Evolutionary conservation across 257 asterid species (phyloP), one percentile per base, ranked within the genome.

Genomic region (Solanum tacnaense): DNA sequence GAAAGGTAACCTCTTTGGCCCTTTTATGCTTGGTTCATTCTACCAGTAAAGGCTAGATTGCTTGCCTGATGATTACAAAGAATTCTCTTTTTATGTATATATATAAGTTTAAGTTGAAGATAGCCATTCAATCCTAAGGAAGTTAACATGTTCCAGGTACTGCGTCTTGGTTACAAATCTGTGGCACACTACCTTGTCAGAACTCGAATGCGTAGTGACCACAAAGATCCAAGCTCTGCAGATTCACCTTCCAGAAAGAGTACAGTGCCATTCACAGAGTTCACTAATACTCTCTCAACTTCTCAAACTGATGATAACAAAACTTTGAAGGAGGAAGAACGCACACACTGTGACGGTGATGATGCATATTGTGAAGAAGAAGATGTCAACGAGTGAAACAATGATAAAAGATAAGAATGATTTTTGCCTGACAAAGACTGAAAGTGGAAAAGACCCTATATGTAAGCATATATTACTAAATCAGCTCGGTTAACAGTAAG

Each of bases 141-240:
- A 79, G 83, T 31, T 9, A n/a, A 39, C 44, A 15, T 78, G 41
- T 35, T 75, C 68, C 91, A 95, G 98, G 98, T 91, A 44, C 20
- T 8, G 70, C 60, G 38, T 16, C 93, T 90, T 78, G 97, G 98
- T 84, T 94, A 87, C 93, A 95, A 92, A 89, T 95, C 98, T 25
- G 98, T 94, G 88, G 97, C 98, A 18, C 98, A 95, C 92, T 95
- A 93, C 89, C 98, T 95, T 86, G 91, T 95, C 29, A 84, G 76
- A 34, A 92, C 93, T 84, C 88, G 85, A 7, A 82, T 72, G 52
- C 89, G 68, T 82, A 88, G 87, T 46, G 87, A 56, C 44, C 41
- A 73, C 58, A 89, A 60, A 88, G 88, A n/a, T 32, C 71, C 16
- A 38, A 87, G 36, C 52, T 86, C 87, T 84, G 91, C 88, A 27